Evolutionary conservation across 345 rosid genomes (phyloP).

Genomic region (Salix exigua): DNA sequence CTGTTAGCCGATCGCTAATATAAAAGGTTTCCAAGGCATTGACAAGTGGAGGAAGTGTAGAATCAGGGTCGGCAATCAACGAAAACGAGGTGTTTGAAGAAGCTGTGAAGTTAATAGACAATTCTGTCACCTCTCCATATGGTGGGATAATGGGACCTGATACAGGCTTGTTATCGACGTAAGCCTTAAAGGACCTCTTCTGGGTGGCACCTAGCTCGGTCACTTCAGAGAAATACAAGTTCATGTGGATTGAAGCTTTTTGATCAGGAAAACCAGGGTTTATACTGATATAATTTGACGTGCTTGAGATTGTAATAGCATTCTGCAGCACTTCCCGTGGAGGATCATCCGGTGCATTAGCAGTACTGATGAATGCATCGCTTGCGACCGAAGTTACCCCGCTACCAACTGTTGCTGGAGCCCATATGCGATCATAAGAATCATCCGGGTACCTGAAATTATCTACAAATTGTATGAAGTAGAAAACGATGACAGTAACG

Average conservation of each 20-base stretch:
- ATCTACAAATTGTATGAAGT: background rate
- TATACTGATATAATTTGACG: conserved; percentile 7
- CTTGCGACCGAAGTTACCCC: conserved; percentile 15
- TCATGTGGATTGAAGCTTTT: conserved; percentile 20
- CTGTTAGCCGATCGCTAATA: conserved; percentile 20
- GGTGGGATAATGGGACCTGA: conserved; percentile 25
- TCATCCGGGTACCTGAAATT: conserved; percentile 22
- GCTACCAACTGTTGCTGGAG: conserved; percentile 13
- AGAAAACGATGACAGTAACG: no score
- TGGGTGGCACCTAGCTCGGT: conserved; percentile 25
- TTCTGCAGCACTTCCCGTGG: conserved; percentile 31
- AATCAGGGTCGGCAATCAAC: conserved; percentile 29
- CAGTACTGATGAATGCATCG: conserved; percentile 9
- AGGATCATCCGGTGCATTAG: conserved; percentile 27
- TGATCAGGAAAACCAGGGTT: conserved; percentile 17
- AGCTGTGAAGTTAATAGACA: conserved; percentile 16
- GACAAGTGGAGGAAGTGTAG: conserved; percentile 47
- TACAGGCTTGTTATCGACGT: conserved; percentile 4
- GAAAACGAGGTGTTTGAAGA: conserved; percentile 31
- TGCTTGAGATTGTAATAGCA: conserved; percentile 27
- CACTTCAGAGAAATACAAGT: conserved; percentile 49
- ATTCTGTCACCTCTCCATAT: conserved; percentile 25
- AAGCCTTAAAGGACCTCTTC: conserved; percentile 32
- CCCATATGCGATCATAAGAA: conserved; percentile 41
- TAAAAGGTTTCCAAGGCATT: conserved; percentile 42